phyloP scores from a whole-genome alignment of 495 filamentous ascomycete genomes.

The Glutinoglossum americanum region DNA sequence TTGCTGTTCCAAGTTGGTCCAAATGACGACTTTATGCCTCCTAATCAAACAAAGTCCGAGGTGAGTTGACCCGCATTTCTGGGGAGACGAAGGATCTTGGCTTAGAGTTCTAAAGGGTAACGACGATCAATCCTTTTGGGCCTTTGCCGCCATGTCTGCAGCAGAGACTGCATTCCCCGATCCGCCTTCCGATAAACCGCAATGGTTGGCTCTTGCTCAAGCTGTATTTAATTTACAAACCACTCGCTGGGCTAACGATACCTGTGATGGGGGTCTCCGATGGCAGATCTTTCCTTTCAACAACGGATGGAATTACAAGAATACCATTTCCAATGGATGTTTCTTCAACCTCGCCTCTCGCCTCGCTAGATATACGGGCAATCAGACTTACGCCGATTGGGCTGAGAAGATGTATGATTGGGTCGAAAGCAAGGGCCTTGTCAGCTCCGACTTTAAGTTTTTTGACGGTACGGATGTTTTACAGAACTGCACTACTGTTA shows the following conservation, averaged over 20 bases:
- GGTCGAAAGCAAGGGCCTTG: constrained; percentile 27
- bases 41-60: constrained; percentile 36
- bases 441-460: constrained; percentile 26
- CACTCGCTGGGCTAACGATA: constrained; percentile 27
- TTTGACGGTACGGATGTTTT: constrained; percentile 34
- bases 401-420: constrained; percentile 49
- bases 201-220: constrained; percentile 65
- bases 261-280: constrained; percentile 26
- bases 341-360: constrained; percentile 53
- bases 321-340: constrained; percentile 42
- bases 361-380: constrained; percentile 47
- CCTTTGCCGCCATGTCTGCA: constrained; percentile 43
- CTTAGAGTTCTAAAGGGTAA: constrained; percentile 25
- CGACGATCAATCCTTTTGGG: constrained; percentile 52
- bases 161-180: constrained; percentile 41
- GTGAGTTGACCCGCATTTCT: constrained; percentile 2
- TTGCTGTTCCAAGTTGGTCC: constrained; percentile 38
- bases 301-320: constrained; percentile 33
- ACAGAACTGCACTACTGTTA: constrained; percentile 27
- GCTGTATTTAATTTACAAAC: constrained; percentile 60
- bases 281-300: constrained; percentile 27
- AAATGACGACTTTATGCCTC: constrained; percentile 36
- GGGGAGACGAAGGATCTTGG: neutral
- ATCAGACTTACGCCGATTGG: constrained; percentile 48
- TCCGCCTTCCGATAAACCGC: constrained; percentile 30